A percentile compares a stretch with the other conserved stretches of the same genome.
These are phyloP conservation scores for Aspergillus eucalypticola DNA, from an alignment of 2,329 filamentous ascomycete species.

Conservation along the genomic window DNA sequence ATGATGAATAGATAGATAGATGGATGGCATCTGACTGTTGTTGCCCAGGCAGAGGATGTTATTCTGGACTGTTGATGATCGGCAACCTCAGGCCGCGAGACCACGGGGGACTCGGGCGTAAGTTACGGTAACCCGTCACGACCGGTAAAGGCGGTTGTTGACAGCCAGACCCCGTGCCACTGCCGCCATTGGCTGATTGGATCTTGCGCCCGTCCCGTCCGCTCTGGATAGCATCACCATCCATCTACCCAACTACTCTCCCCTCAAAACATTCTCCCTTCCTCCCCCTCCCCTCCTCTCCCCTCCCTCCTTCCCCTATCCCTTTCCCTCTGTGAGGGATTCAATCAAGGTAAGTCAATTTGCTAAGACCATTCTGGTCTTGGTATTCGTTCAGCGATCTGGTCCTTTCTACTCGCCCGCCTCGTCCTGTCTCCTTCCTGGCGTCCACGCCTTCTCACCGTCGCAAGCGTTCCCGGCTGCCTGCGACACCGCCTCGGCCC, in stretches of 20 bases:
- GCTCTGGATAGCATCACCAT: constrained; percentile 13
- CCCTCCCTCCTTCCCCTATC: constrained; percentile 3
- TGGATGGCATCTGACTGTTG: neutral
- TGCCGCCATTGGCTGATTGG: neutral
- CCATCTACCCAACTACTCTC: constrained; percentile 14
- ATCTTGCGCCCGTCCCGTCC: constrained; percentile 6
- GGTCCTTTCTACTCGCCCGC: constrained; percentile 6
- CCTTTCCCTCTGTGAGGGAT: constrained; percentile 27
- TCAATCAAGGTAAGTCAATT: constrained; percentile 23
- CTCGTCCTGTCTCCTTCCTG: constrained; percentile 5
- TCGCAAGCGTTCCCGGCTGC: constrained; percentile 22
- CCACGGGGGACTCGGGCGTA: constrained; percentile 1
- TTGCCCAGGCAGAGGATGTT: neutral
- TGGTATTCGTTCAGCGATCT: neutral
- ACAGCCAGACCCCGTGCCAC: constrained; percentile 9
- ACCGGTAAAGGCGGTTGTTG: constrained; percentile 12
- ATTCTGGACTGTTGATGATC: neutral
- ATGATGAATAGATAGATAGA: neutral
- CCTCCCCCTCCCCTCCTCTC: constrained; percentile 10
- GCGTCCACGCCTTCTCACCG: constrained; percentile 10
- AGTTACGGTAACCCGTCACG: constrained; percentile 7
- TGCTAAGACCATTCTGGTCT: constrained; percentile 6
- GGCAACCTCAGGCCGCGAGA: constrained; percentile 2
- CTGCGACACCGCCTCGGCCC: constrained; percentile 41
- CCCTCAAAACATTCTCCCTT: constrained; percentile 11